Evolutionary conservation across 306 rosid genomes (phyloP).

Genomic region (Urtica urens): DNA sequence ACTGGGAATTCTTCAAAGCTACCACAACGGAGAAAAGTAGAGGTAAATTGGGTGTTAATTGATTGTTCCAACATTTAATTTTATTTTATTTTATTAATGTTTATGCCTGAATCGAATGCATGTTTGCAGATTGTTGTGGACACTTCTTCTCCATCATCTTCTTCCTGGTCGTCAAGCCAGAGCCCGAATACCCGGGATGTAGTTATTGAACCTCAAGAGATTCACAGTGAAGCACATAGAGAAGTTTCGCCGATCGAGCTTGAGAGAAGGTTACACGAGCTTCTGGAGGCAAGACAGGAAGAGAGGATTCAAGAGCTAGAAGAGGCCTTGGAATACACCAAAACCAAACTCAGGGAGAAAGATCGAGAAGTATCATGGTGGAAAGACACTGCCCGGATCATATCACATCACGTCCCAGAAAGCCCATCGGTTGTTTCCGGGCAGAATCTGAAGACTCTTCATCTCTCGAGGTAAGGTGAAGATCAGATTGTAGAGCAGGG

Average conservation of each 20-base stretch:
- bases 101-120: no score
- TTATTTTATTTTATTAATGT: no score
- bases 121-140: slow-evolving; percentile 26
- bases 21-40: slow-evolving; percentile 20
- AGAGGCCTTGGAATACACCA: slow-evolving; percentile 49
- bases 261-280: slow-evolving; percentile 69
- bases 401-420: slow-evolving; percentile 42
- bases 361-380: slow-evolving; percentile 65
- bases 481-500: slow-evolving; percentile 14
- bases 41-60: no score
- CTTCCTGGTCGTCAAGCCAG: slow-evolving; percentile 18
- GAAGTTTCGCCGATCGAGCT: slow-evolving; percentile 65
- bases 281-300: slow-evolving; percentile 54
- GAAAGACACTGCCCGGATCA: slow-evolving; percentile 46
- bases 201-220: slow-evolving; percentile 37
- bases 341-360: slow-evolving; percentile 42
- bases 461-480: slow-evolving; percentile 22
- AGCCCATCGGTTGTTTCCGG: slow-evolving; percentile 37
- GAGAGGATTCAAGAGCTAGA: slow-evolving; percentile 68
- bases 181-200: slow-evolving; percentile 35
- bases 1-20: slow-evolving; percentile 29
- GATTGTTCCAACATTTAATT: no score
- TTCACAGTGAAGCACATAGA: slow-evolving; percentile 25
- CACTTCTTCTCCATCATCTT: slow-evolving; percentile 14
- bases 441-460: slow-evolving; percentile 25